Conservation (phyloP, 2,329 filamentous ascomycete genomes). For the Chrysosporium queenslandicum region DNA sequence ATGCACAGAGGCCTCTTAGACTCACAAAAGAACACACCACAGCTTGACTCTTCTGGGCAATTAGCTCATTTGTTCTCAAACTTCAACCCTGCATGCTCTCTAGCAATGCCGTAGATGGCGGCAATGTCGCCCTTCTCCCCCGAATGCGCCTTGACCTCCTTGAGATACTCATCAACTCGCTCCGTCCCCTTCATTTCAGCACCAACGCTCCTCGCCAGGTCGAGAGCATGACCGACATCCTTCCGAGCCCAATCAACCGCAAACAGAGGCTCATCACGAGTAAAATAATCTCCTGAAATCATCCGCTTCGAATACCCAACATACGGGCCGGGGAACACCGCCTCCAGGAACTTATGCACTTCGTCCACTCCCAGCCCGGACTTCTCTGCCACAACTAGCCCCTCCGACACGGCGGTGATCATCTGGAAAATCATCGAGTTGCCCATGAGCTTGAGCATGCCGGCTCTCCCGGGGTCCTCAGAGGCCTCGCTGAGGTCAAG, state of each 20-base stretch:
- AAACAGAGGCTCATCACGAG: constrained; percentile 68
- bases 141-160: constrained; percentile 56
- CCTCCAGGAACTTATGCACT: constrained; percentile 60
- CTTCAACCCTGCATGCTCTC: constrained; percentile 60
- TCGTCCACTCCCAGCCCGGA: constrained; percentile 60
- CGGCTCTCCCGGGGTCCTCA: constrained; percentile 59
- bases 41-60: no score
- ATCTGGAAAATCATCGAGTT: constrained; percentile 81
- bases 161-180: constrained; percentile 59
- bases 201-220: constrained; percentile 54
- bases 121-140: constrained; percentile 69
- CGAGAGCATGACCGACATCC: constrained; percentile 64
- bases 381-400: constrained; percentile 70
- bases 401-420: constrained; percentile 69
- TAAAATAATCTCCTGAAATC: constrained; percentile 64
- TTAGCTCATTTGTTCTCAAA: constrained; percentile 64
- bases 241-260: constrained; percentile 73
- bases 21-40: no score
- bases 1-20: no score
- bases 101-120: constrained; percentile 69
- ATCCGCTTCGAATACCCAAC: constrained; percentile 65
- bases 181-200: constrained; percentile 55
- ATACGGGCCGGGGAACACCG: constrained; percentile 66
- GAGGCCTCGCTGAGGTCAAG: constrained; percentile 52
- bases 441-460: constrained; percentile 68